These are phyloP conservation scores for Microsporum audouinii DNA, from an alignment of 2,329 filamentous ascomycete genomes.

Conservation along the genomic window DNA sequence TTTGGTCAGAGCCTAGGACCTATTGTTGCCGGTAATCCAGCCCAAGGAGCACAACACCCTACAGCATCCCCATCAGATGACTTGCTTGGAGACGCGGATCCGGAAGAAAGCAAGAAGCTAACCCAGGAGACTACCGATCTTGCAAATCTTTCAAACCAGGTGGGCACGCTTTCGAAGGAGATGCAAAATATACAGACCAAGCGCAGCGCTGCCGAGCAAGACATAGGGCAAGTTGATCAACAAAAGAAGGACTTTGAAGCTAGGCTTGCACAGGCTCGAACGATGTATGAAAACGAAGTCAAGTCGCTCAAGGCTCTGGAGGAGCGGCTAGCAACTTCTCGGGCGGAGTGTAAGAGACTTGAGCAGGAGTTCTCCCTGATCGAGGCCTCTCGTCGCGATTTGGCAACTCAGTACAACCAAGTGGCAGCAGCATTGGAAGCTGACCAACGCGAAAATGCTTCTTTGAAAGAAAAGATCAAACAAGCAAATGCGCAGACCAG, in stretches of 20 bases:
- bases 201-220: conserved; percentile 64
- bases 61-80: conserved; percentile 59
- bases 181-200: conserved; percentile 88
- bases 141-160: conserved; percentile 91
- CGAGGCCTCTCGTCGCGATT: conserved; percentile 67
- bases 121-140: conserved; percentile 84
- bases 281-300: conserved; percentile 87
- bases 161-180: conserved; percentile 79
- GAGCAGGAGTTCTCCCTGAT: conserved; percentile 73
- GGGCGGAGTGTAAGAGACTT: conserved; percentile 71
- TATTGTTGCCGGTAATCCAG: conserved; percentile 53
- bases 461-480: conserved; percentile 76
- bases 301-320: conserved; percentile 74
- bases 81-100: conserved; percentile 79
- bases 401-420: conserved; percentile 72
- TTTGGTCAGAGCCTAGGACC: conserved; percentile 75
- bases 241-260: conserved; percentile 92
- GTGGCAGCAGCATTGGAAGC: conserved; percentile 61
- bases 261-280: conserved; percentile 71
- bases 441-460: conserved; percentile 79
- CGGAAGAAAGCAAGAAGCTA: conserved; percentile 75
- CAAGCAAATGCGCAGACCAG: conserved; percentile 70
- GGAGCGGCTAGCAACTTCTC: conserved; percentile 64
- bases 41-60: conserved; percentile 21
- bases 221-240: conserved; percentile 65